These are phyloP conservation scores for Talaromyces piceae DNA, from an alignment of 2,329 filamentous ascomycete species.

Conservation along the genomic window DNA sequence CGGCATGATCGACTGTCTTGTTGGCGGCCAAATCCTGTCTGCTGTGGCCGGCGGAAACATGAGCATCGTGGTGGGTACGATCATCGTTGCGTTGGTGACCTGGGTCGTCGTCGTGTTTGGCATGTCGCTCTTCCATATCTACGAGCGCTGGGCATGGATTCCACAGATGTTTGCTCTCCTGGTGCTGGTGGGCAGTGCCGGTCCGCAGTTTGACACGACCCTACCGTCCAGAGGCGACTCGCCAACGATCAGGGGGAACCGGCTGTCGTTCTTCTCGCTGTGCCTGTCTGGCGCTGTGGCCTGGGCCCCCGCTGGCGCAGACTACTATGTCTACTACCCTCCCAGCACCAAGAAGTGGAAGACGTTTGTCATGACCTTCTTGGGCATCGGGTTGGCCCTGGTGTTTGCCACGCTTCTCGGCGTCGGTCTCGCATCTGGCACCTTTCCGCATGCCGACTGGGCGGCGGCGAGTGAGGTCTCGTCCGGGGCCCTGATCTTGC, in stretches of 20 bases:
- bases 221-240: constrained; percentile 21
- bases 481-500: constrained; percentile 14
- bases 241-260: constrained; percentile 27
- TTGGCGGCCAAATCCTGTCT: constrained; percentile 40
- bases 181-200: constrained; percentile 35
- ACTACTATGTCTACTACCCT: constrained; percentile 41
- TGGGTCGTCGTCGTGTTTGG: constrained; percentile 33
- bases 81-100: constrained; percentile 29
- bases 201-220: constrained; percentile 29
- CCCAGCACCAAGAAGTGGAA: constrained; percentile 28
- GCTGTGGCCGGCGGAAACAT: constrained; percentile 31
- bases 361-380: constrained; percentile 32
- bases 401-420: constrained; percentile 33
- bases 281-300: constrained; percentile 28
- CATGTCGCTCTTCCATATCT: constrained; percentile 36
- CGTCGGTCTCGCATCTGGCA: constrained; percentile 34
- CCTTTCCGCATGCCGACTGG: constrained; percentile 13
- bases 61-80: constrained; percentile 32
- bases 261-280: constrained; percentile 31
- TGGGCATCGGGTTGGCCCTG: constrained; percentile 28
- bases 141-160: constrained; percentile 38
- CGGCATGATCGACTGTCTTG: constrained; percentile 35
- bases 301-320: constrained; percentile 30
- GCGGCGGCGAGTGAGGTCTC: constrained; percentile 32
- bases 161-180: constrained; percentile 36